These are phyloP conservation scores for Trametes sanguinea DNA, from an alignment of 768 basidiomycete species.

Conservation along the genomic window DNA sequence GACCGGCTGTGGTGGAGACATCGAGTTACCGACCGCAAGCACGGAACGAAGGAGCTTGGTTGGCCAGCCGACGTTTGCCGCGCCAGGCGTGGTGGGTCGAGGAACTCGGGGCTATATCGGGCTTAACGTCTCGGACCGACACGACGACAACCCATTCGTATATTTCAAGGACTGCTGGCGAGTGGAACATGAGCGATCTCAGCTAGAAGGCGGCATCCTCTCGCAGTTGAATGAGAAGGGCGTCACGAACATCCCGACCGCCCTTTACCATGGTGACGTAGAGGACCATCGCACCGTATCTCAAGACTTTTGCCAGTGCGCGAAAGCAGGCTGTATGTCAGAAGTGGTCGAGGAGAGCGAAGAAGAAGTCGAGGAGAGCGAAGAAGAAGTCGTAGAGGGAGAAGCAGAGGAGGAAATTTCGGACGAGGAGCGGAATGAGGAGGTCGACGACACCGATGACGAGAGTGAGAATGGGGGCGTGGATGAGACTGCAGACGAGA, in stretches of 20 bases:
- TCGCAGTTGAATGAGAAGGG: neutral
- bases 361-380: too few species aligned
- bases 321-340: too few species aligned
- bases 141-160: neutral
- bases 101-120: conserved; percentile 4
- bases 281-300: neutral
- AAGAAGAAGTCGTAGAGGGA: too few species aligned
- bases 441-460: too few species aligned
- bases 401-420: too few species aligned
- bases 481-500: too few species aligned
- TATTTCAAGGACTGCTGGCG: conserved; percentile 11
- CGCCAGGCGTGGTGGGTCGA: neutral
- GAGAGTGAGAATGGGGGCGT: too few species aligned
- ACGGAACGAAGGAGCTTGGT: neutral
- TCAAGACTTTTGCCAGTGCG: neutral
- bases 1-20: conserved; percentile 1
- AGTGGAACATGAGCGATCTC: neutral
- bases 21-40: neutral
- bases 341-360: too few species aligned
- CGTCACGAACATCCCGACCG: conserved; percentile 5
- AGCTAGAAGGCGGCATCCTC: conserved; percentile 2
- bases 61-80: neutral
- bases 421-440: too few species aligned
- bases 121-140: neutral
- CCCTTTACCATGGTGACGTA: conserved; percentile 6